phyloP scores from a whole-genome alignment of 1,139 yeast genomes.

The Suhomyces yuchorum region DNA sequence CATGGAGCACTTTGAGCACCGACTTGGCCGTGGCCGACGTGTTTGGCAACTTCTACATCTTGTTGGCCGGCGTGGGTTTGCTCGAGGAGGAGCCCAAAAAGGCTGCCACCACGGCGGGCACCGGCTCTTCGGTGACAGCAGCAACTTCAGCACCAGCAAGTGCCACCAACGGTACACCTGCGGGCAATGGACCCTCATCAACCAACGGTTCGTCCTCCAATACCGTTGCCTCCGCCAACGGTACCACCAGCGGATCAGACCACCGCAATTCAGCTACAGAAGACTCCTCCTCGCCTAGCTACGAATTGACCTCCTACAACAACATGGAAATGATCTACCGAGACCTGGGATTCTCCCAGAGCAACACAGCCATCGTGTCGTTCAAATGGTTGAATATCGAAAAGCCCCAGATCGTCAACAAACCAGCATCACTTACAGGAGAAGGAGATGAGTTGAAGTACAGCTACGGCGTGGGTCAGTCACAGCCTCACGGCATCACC shows the following conservation, averaged over 20 bases:
- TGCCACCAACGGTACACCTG: neutral
- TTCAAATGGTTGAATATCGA: conserved; percentile 73
- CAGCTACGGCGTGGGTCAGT: conserved; percentile 59
- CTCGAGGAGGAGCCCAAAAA: conserved; percentile 19
- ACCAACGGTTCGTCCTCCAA: neutral
- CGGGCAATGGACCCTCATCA: conserved; percentile 5
- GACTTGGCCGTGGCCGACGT: conserved; percentile 55
- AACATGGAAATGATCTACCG: conserved; percentile 50
- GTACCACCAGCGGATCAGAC: too few species aligned
- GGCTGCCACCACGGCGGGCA: neutral
- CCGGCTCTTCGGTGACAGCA: too few species aligned
- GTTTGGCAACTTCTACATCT: conserved; percentile 52
- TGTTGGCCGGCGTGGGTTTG: conserved; percentile 49
- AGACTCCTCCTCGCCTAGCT: conserved; percentile 33
- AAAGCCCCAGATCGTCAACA: conserved; percentile 57
- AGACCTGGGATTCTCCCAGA: conserved; percentile 24
- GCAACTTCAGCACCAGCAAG: conserved; percentile 2
- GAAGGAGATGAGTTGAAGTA: conserved; percentile 29
- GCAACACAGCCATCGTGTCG: conserved; percentile 40
- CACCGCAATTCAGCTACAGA: conserved; percentile 6
- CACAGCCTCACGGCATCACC: conserved; percentile 59
- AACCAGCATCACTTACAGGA: conserved; percentile 48
- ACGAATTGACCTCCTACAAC: conserved; percentile 49
- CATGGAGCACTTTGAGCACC: conserved; percentile 56
- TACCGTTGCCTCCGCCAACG: neutral